These are phyloP conservation scores for Isatis tinctoria DNA, from an alignment of 345 rosid genomes.

Conservation along the genomic window DNA sequence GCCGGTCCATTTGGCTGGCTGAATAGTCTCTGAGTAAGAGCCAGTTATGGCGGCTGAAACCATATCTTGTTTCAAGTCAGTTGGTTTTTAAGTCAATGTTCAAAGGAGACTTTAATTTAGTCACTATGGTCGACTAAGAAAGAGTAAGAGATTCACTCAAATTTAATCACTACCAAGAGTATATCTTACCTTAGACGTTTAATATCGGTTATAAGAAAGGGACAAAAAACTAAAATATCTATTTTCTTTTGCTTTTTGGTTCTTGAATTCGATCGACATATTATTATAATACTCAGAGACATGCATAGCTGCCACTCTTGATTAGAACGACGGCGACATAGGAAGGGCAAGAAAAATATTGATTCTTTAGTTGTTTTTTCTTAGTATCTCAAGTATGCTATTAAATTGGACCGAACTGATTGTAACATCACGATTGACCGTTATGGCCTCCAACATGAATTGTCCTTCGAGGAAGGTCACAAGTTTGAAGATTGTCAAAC, in stretches of 20 bases:
- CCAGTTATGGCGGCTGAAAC: neutral
- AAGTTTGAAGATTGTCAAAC: neutral
- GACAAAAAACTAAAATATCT: neutral
- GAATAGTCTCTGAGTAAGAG: neutral
- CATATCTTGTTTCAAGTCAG: neutral
- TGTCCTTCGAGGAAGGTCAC: neutral
- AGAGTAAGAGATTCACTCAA: neutral
- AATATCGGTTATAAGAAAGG: neutral
- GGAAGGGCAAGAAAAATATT: neutral
- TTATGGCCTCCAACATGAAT: neutral
- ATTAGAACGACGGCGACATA: neutral
- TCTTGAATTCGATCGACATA: neutral
- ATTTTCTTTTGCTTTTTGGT: neutral
- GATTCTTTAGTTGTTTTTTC: neutral
- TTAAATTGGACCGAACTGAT: neutral
- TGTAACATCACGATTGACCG: neutral
- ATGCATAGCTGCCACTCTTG: neutral
- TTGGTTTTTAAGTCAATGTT: neutral
- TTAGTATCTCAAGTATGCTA: neutral
- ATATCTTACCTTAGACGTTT: neutral
- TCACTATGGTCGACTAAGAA: neutral
- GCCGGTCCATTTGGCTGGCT: neutral
- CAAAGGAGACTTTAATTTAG: neutral
- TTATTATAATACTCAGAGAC: neutral
- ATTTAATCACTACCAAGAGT: neutral